Conservation (phyloP, 2,329 filamentous ascomycete genomes). For the Stylonectria norvegica region DNA sequence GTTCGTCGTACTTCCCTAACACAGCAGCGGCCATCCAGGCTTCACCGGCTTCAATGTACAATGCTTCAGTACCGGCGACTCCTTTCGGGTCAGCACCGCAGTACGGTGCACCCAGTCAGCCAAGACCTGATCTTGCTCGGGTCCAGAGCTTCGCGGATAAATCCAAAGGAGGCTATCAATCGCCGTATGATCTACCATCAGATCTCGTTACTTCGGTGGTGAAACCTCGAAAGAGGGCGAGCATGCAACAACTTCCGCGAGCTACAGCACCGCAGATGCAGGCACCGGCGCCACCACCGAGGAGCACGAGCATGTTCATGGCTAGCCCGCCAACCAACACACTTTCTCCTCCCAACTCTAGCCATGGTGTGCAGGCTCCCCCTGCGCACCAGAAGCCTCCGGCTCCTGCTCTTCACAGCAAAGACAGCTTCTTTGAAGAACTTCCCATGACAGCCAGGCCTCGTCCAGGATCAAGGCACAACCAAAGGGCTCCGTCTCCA, state of each 20-base stretch:
- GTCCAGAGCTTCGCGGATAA: slow-evolving; percentile 87
- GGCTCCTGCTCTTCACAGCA: slow-evolving; percentile 35
- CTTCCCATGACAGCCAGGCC: slow-evolving; percentile 61
- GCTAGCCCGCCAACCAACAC: slow-evolving; percentile 26
- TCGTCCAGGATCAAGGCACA: slow-evolving; percentile 58
- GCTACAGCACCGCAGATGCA: slow-evolving; percentile 40
- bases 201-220: slow-evolving; percentile 59
- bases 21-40: slow-evolving; percentile 5
- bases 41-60: slow-evolving; percentile 19
- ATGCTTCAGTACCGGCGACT: slow-evolving; percentile 21
- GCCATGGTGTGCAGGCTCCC: slow-evolving; percentile 27
- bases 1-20: slow-evolving; percentile 17
- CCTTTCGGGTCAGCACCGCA: slow-evolving; percentile 28
- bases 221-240: slow-evolving; percentile 64
- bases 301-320: slow-evolving; percentile 58
- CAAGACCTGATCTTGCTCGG: slow-evolving; percentile 49
- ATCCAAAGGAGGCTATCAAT: slow-evolving; percentile 85
- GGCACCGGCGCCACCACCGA: slow-evolving; percentile 49
- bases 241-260: slow-evolving; percentile 53
- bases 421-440: slow-evolving; percentile 72
- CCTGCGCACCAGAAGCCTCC: slow-evolving; percentile 33
- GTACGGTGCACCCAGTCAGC: slow-evolving; percentile 37
- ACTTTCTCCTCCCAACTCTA: slow-evolving; percentile 34
- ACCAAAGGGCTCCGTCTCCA: slow-evolving; percentile 43
- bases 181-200: slow-evolving; percentile 91